These are phyloP conservation scores for Fusarium annulatum DNA, from an alignment of 2,329 filamentous ascomycete genomes.

Conservation along the genomic window DNA sequence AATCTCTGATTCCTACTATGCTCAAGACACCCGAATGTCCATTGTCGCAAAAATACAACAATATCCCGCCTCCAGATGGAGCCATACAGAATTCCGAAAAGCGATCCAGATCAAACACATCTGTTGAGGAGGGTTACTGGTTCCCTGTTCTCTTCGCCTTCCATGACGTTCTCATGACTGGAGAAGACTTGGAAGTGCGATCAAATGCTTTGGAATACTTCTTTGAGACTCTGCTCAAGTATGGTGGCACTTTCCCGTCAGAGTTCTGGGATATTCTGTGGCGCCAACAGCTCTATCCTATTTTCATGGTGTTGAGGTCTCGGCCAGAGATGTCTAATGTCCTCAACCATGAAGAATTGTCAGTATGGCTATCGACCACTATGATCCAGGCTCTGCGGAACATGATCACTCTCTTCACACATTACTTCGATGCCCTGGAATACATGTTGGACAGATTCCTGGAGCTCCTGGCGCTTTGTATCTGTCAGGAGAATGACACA, in stretches of 20 bases:
- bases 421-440: constrained; percentile 95
- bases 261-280: constrained; percentile 99
- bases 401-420: constrained; percentile 98
- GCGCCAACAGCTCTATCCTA: constrained; percentile 96
- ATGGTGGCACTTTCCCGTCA: constrained; percentile 89
- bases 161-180: constrained; percentile 98
- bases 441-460: constrained; percentile 99
- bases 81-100: constrained; percentile 57
- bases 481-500: constrained; percentile 99
- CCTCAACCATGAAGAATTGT: constrained; percentile 94
- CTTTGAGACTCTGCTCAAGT: constrained; percentile 90
- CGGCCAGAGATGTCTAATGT: constrained; percentile 97
- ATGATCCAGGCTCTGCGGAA: constrained; percentile 99
- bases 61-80: constrained; percentile 56
- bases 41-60: constrained; percentile 72
- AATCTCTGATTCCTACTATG: constrained; percentile 94
- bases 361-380: constrained; percentile 98
- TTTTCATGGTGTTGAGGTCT: constrained; percentile 97
- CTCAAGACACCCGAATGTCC: constrained; percentile 95
- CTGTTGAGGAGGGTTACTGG: constrained; percentile 97
- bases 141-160: constrained; percentile 98
- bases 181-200: constrained; percentile 95
- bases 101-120: constrained; percentile 78
- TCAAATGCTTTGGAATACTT: constrained; percentile 93
- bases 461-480: constrained; percentile 92